Evolutionary conservation across 2,329 filamentous ascomycete genomes (phyloP).

Genomic region (Dichotomopilus funicola): DNA sequence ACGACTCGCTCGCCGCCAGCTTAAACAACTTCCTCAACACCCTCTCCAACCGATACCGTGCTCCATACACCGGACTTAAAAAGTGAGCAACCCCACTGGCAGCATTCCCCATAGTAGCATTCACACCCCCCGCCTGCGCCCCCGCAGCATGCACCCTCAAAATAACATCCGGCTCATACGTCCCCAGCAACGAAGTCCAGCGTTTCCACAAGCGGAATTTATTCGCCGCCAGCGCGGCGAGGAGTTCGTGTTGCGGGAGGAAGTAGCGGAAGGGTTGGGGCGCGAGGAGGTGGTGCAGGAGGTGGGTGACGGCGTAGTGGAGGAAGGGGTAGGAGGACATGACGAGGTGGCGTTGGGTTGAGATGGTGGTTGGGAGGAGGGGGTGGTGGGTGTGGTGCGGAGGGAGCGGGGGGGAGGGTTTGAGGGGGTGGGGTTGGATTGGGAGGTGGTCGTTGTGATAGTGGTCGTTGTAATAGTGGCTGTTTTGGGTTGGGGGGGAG

Average conservation of each 20-base stretch:
- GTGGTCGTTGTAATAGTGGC: neutral
- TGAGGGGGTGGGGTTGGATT: neutral
- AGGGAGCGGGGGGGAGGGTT: neutral
- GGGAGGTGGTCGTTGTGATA: neutral
- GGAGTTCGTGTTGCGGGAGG: slow-evolving; percentile 27
- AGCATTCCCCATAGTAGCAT: neutral
- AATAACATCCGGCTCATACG: slow-evolving; percentile 20
- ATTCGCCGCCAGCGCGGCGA: slow-evolving; percentile 23
- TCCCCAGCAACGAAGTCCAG: slow-evolving; percentile 28
- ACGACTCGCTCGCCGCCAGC: slow-evolving; percentile 13
- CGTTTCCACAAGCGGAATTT: slow-evolving; percentile 29
- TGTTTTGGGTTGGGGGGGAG: neutral
- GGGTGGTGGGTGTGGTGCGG: neutral
- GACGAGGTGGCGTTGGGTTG: slow-evolving; percentile 26
- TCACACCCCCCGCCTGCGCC: neutral
- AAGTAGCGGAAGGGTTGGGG: slow-evolving; percentile 28
- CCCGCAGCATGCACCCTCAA: slow-evolving; percentile 14
- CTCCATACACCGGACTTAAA: slow-evolving; percentile 27
- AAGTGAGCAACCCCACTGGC: slow-evolving; percentile 15
- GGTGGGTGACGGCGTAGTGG: slow-evolving; percentile 28
- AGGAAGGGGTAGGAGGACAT: slow-evolving; percentile 30
- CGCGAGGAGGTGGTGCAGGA: slow-evolving; percentile 29
- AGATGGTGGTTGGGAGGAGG: slow-evolving; percentile 6
- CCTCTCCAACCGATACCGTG: slow-evolving; percentile 26
- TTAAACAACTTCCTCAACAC: slow-evolving; percentile 26